phyloP scores from a whole-genome alignment of 2,329 filamentous ascomycete genomes.

The Myriangium duriaei region DNA sequence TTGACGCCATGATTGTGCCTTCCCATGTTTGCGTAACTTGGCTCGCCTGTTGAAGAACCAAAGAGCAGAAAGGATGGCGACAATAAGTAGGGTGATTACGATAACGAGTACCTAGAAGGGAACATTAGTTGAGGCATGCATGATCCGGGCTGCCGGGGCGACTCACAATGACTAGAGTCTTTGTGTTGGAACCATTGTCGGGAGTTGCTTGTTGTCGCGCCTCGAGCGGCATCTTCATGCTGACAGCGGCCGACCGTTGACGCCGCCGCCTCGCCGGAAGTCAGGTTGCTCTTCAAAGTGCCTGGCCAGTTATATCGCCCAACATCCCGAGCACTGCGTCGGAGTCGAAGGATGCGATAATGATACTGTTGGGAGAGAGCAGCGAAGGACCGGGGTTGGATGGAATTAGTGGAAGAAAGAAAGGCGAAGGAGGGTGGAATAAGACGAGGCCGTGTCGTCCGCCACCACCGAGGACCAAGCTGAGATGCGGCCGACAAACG shows the following conservation, averaged over 20 bases:
- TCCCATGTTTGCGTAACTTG: slow-evolving; percentile 5
- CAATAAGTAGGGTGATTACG: slow-evolving; percentile 10
- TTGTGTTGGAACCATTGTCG: slow-evolving; percentile 1
- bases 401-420: no score
- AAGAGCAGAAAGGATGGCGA: slow-evolving; percentile 11
- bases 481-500: no score
- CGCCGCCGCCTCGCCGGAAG: no score
- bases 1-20: slow-evolving; percentile 7
- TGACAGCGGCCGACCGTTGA: slow-evolving; percentile 3
- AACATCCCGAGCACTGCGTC: no score
- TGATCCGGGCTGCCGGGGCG: not conserved
- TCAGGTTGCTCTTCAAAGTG: no score
- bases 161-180: slow-evolving; percentile 9
- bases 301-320: no score
- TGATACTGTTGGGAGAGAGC: no score
- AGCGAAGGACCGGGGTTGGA: no score
- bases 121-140: not conserved
- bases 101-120: slow-evolving; percentile 11
- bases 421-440: no score
- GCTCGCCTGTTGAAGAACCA: slow-evolving; percentile 6
- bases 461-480: no score
- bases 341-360: no score
- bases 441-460: no score
- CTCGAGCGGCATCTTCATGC: slow-evolving; percentile 2
- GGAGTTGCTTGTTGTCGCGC: slow-evolving; percentile 7